Conservation (phyloP, 2,329 filamentous ascomycete species). For the Fusarium sp. region DNA sequence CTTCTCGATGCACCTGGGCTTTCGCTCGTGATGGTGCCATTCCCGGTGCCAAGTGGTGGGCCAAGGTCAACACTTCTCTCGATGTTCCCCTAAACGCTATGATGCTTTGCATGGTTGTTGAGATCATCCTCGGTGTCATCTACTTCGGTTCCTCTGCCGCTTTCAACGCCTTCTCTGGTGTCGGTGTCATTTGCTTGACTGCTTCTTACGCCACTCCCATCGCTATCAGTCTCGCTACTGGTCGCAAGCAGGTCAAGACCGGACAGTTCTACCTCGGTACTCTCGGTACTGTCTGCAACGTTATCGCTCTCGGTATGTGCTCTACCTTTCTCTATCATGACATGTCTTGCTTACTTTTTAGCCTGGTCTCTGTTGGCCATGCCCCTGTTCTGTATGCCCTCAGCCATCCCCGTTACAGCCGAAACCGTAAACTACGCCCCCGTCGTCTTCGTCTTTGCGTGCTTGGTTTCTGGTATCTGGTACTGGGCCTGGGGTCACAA, state of each 20-base stretch:
- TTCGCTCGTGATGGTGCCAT: conserved; percentile 24
- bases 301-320: conserved; percentile 15
- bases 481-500: conserved; percentile 28
- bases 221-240: conserved; percentile 9
- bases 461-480: conserved; percentile 14
- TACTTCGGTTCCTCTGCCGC: conserved; percentile 19
- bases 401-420: background rate
- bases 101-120: conserved; percentile 13
- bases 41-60: conserved; percentile 9
- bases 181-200: conserved; percentile 14
- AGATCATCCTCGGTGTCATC: conserved; percentile 14
- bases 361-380: conserved; percentile 25
- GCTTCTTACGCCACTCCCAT: conserved; percentile 19
- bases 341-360: background rate
- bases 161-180: conserved; percentile 16
- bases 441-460: conserved; percentile 19
- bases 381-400: conserved; percentile 27
- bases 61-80: conserved; percentile 5
- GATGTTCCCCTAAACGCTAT: conserved; percentile 18
- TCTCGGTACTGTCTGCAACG: background rate
- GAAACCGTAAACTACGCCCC: conserved; percentile 21
- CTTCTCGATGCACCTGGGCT: conserved; percentile 18
- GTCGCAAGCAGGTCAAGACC: conserved; percentile 7
- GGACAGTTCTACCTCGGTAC: conserved; percentile 13
- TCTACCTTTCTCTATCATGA: background rate